These are phyloP conservation scores for Metschnikowia similis DNA, from an alignment of 805 yeast genomes.

Conservation along the genomic window DNA sequence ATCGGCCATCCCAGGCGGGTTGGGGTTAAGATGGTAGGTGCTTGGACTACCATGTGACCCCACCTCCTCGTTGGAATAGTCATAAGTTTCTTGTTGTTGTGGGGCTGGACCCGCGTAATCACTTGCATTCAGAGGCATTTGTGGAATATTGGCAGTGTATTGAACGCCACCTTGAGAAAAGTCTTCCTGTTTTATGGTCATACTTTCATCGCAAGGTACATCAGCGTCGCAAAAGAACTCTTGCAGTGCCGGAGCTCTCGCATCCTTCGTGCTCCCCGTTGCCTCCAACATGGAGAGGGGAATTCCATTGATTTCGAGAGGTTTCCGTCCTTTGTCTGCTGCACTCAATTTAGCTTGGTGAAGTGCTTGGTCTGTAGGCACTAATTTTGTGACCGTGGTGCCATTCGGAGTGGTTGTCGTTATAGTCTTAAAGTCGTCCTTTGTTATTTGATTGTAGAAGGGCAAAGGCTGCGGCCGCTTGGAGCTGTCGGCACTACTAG, in stretches of 20 bases:
- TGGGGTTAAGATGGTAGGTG: constrained; percentile 2
- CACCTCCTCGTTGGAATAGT: constrained; percentile 5
- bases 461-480: constrained; percentile 69
- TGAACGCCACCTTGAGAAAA: not conserved
- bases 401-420: constrained; percentile 90
- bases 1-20: constrained; percentile 19
- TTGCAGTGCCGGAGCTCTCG: not conserved
- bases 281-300: constrained; percentile 72
- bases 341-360: constrained; percentile 52
- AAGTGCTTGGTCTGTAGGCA: constrained; percentile 80
- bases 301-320: constrained; percentile 63
- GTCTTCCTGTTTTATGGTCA: not conserved
- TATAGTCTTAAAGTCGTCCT: constrained; percentile 81
- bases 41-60: constrained; percentile 7
- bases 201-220: not conserved
- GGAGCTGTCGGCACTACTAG: constrained; percentile 11
- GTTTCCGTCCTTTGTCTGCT: constrained; percentile 52
- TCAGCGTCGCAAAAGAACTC: not conserved
- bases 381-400: constrained; percentile 82
- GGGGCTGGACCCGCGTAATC: not conserved
- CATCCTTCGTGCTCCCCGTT: constrained; percentile 57
- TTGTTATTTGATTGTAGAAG: constrained; percentile 83
- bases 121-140: not conserved
- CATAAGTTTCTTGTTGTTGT: not conserved
- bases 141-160: not conserved